These are phyloP conservation scores for Colletotrichum caudatum DNA, from an alignment of 2,329 filamentous ascomycete species.

Conservation along the genomic window DNA sequence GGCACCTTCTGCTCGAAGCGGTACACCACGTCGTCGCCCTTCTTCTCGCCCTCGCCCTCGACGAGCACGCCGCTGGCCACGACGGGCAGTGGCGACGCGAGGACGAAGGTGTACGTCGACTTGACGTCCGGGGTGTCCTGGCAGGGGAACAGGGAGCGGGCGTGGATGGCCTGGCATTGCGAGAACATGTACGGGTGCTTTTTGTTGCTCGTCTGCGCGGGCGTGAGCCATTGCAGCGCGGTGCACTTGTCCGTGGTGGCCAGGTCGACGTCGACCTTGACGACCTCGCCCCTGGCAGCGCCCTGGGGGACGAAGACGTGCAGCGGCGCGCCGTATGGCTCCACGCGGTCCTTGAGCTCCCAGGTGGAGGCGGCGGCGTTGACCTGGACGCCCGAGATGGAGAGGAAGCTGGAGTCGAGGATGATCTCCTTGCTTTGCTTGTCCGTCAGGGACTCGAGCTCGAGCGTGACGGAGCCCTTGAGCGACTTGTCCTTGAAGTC, in stretches of 20 bases:
- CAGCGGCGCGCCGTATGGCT: constrained; percentile 81
- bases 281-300: constrained; percentile 62
- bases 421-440: constrained; percentile 80
- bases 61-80: constrained; percentile 84
- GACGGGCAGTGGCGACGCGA: constrained; percentile 89
- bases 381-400: constrained; percentile 78
- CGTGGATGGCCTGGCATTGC: constrained; percentile 97
- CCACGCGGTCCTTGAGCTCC: constrained; percentile 75
- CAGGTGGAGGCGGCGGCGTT: constrained; percentile 73
- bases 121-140: constrained; percentile 98
- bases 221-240: constrained; percentile 94
- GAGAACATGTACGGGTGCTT: constrained; percentile 98
- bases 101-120: constrained; percentile 90
- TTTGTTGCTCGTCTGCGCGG: constrained; percentile 93
- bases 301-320: constrained; percentile 71
- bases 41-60: constrained; percentile 59
- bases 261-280: constrained; percentile 74
- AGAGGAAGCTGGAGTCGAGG: constrained; percentile 87
- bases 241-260: constrained; percentile 90
- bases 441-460: constrained; percentile 81
- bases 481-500: constrained; percentile 85
- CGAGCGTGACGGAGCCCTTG: constrained; percentile 80
- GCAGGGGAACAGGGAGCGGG: constrained; percentile 92
- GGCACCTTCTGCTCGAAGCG: constrained; percentile 91
- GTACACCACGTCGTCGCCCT: constrained; percentile 75